Evolutionary conservation across 129 eudicot species (phyloP), one percentile per base, ranked within the genome.

Genomic region (Solidago caesia): DNA sequence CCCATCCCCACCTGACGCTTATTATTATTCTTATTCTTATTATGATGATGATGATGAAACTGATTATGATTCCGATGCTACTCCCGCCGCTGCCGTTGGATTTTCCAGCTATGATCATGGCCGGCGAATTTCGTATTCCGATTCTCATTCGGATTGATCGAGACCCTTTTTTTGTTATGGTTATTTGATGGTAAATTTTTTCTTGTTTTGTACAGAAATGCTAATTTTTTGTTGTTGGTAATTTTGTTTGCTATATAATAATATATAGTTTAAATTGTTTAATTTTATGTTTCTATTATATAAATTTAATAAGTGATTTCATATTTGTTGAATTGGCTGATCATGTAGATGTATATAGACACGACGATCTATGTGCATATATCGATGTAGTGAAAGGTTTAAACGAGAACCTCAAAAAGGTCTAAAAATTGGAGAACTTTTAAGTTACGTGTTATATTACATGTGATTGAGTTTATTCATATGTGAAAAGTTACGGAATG

Each of bases 61-160:
- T 7, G 84, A 84, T 76, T 77, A 69, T 51, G 64, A 21, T 67
- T 84, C 81, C 67, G 76, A 52, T 63, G 0, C 47, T 26, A 78
- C 72, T 65, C 71, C 82, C 64, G 60, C 39, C 4, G 82, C 49
- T 26, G 82, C 15, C 4, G 73, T 72, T 3, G 77, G 77, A 14
- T 78, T 71, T 78, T 71, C 63, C 7, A 74, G 75, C 26, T 79
- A 73, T 59, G 83, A 47, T 68, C 83, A 69, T 13, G 75, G 74
- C 2, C 55, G 58, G 7, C 74, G 70, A 51, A 39, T 49, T 60
- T 79, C 83, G 13, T 79, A 79, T 64, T 84, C 77, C 70, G 79
- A 79, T 75, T 75, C 87, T 39, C 84, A 83, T 71, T 83, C 84
- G 14, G 87, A 83, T 8, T 84, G 85, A 77, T 14, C 7, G 56